Base-by-base conservation (phyloP, 2,329 filamentous ascomycete genomes). In the Aspergillus pseudoterreus region DNA sequence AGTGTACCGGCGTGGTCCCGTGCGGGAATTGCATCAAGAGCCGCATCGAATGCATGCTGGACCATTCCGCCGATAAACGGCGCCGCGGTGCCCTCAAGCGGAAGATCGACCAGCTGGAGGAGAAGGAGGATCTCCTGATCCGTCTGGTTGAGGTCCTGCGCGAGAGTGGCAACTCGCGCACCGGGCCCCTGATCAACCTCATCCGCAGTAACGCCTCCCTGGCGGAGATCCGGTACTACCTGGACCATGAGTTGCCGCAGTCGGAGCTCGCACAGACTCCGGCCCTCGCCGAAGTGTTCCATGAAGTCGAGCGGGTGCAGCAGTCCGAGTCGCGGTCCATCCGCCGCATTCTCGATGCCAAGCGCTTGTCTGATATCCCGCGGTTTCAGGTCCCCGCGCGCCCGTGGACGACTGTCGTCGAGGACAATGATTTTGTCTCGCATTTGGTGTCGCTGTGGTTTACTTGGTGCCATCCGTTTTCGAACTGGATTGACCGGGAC, bases 361-460 rank as follows among this genome's bases (percentile, higher is more conserved):
- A 58, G 43, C 47, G 51, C 9, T 42, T 60, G 8, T 55, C 56
- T 2, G 62, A 61, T 33, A 49, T 52, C 4, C 57, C 61, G 5
- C 48, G 56, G 3, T 61, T 61, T 39, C 53, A 51, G 6, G 64
- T 69, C 4, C 62, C 62, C 2, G 63, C 66, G 9, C 43, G 33
- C 1, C 66, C 66, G 4, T 70, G 67, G 67, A 69, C 66, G 2
- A 56, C 22, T 2, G 43, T 69, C 14, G 56, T 55, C 4, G 47
- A 48, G 10, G 59, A 68, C 46, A 54, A 63, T 24, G 59, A 59
- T 11, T 52, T 66, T 14, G 64, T 69, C 1, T 69, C 68, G 6
- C 62, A 68, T 39, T 46, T 70, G n/a, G 47, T 70, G 2, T 67
- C 65, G 19, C 43, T 66, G 6, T 66, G 63, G 64, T 60, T 68